phyloP scores from a whole-genome alignment of 2,329 filamentous ascomycete genomes.

The Aspergillus jensenii region DNA sequence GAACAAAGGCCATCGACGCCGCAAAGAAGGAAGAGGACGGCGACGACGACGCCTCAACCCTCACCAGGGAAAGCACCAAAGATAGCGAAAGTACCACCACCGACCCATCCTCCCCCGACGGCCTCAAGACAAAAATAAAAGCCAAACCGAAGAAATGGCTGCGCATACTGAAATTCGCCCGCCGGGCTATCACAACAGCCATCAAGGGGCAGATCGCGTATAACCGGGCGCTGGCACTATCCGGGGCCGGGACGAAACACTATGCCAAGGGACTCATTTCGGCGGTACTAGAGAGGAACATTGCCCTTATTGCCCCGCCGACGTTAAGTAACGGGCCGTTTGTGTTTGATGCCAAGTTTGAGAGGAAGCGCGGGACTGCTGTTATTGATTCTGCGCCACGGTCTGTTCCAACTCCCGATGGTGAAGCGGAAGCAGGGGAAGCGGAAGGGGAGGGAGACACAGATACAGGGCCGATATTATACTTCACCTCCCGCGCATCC shows the following conservation, averaged over 20 bases:
- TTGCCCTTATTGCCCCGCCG: constrained; percentile 47
- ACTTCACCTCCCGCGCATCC: constrained; percentile 52
- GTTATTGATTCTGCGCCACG: constrained; percentile 55
- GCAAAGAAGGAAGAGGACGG: neutral
- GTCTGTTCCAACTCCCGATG: constrained; percentile 17
- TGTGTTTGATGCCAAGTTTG: constrained; percentile 71
- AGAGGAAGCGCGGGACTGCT: constrained; percentile 69
- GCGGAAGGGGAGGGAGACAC: too few species aligned
- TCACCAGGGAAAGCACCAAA: neutral
- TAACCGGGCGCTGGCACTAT: constrained; percentile 22
- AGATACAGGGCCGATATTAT: constrained; percentile 43
- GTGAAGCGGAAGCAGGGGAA: too few species aligned
- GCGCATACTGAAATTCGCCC: constrained; percentile 59
- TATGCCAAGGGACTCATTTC: constrained; percentile 30
- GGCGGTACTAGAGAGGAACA: constrained; percentile 47
- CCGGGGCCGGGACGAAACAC: neutral
- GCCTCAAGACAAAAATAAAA: neutral
- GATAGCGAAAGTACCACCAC: neutral
- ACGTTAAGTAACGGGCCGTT: constrained; percentile 60
- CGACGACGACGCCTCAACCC: neutral
- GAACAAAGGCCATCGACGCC: neutral
- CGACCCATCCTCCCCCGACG: neutral
- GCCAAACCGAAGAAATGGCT: constrained; percentile 51
- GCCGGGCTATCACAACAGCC: constrained; percentile 66
- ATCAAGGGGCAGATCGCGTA: constrained; percentile 52